These are phyloP conservation scores for Ceratobasidium sp. DNA, from an alignment of 1,284 basidiomycete genomes.

Conservation along the genomic window DNA sequence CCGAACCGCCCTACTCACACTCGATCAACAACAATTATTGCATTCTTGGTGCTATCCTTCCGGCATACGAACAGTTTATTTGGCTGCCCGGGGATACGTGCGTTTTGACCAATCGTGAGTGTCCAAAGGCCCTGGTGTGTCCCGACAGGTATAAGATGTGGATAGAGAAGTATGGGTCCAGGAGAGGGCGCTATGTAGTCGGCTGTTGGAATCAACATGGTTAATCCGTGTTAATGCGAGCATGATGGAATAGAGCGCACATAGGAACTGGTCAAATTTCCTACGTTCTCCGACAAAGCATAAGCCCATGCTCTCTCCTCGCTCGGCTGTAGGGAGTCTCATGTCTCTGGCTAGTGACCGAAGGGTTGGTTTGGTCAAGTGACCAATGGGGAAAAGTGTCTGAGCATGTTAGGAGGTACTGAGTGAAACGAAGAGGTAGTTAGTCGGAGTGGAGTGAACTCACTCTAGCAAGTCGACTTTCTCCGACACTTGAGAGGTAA, in stretches of 20 bases:
- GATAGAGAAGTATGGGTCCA: constrained; percentile 70
- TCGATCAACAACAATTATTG: constrained; percentile 72
- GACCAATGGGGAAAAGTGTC: constrained; percentile 80
- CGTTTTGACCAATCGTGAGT: constrained; percentile 87
- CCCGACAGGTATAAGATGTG: constrained; percentile 58
- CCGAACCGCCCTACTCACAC: constrained; percentile 4
- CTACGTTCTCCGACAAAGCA: constrained; percentile 91
- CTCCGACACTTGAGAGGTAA: constrained; percentile 82
- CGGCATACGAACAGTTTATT: constrained; percentile 75
- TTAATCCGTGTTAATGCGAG: constrained; percentile 16
- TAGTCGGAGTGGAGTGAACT: constrained; percentile 30
- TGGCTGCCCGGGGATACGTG: constrained; percentile 68
- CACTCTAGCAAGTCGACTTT: constrained; percentile 60
- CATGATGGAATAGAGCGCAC: constrained; percentile 53
- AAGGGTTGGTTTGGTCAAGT: constrained; percentile 72
- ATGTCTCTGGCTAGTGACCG: constrained; percentile 75
- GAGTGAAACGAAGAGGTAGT: not conserved
- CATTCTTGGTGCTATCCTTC: constrained; percentile 70
- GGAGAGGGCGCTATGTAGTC: constrained; percentile 76
- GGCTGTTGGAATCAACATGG: constrained; percentile 54
- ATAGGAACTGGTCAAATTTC: constrained; percentile 76
- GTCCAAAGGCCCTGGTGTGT: constrained; percentile 81
- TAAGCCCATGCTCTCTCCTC: constrained; percentile 94
- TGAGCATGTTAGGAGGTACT: constrained; percentile 47
- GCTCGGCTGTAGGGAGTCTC: constrained; percentile 75